Conservation (phyloP, 2,329 filamentous ascomycete genomes). For the Fusarium denticulatum region DNA sequence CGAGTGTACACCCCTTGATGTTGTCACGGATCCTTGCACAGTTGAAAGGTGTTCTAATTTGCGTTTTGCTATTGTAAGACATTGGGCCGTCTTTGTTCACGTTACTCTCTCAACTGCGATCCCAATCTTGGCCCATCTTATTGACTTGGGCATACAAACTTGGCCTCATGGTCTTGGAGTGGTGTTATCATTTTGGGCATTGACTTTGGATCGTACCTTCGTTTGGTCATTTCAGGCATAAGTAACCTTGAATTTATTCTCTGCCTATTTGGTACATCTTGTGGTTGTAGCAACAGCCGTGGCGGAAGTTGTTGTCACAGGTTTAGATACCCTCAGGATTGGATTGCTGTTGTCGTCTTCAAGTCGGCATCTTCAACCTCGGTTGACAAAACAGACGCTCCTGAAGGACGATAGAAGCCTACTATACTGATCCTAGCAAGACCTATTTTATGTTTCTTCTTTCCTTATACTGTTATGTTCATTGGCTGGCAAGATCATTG, state of each 20-base stretch:
- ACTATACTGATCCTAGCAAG: too few species aligned
- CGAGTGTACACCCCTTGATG: not conserved
- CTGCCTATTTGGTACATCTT: not conserved
- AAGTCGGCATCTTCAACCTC: not conserved
- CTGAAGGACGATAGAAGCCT: not conserved
- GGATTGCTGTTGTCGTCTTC: not conserved
- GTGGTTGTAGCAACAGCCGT: not conserved
- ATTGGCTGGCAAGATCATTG: not conserved
- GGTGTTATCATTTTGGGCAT: not conserved
- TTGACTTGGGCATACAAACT: not conserved
- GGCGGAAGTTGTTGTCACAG: not conserved
- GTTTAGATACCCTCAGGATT: not conserved
- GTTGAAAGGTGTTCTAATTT: not conserved
- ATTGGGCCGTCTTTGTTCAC: not conserved
- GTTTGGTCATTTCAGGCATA: not conserved
- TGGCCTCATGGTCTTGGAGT: not conserved
- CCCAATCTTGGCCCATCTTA: not conserved
- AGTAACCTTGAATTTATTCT: not conserved
- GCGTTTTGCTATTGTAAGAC: not conserved
- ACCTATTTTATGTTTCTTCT: not conserved
- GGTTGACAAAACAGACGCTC: not conserved
- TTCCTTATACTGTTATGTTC: rapidly evolving
- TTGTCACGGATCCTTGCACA: too few species aligned
- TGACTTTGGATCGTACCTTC: not conserved
- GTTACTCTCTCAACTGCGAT: not conserved